Evolutionary conservation across 176 grass and related monocot species (phyloP).

Genomic region (Saccharum spontaneum): DNA sequence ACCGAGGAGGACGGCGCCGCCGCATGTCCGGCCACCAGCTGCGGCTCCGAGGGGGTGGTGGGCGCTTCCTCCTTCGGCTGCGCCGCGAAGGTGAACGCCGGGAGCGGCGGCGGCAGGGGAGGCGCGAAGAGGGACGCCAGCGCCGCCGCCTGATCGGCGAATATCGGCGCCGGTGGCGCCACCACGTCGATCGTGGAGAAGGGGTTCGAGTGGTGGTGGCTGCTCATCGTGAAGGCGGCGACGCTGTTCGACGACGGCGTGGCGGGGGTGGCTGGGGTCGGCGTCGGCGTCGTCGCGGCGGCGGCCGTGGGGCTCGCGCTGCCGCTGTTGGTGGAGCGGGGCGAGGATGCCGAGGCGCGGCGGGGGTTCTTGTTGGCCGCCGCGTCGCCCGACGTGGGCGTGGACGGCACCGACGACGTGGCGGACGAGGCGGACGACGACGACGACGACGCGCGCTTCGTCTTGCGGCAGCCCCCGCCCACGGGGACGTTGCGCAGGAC

Average conservation of each 20-base stretch:
- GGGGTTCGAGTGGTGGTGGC: not conserved
- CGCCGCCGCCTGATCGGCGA: slow-evolving; percentile 53
- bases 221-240: not conserved
- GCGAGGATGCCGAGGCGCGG: slow-evolving; percentile 30
- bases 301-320: slow-evolving; percentile 37
- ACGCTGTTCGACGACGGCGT: slow-evolving; percentile 26
- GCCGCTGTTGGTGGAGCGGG: slow-evolving; percentile 35
- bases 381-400: slow-evolving; percentile 2
- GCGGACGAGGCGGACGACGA: not conserved
- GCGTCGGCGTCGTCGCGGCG: not conserved
- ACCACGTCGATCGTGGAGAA: slow-evolving; percentile 38
- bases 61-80: slow-evolving; percentile 23
- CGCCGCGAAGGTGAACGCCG: slow-evolving; percentile 43
- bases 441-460: slow-evolving; percentile 43
- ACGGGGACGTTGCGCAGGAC: slow-evolving; percentile 89
- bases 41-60: not conserved
- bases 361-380: slow-evolving; percentile 37
- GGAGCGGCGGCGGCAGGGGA: slow-evolving; percentile 27
- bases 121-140: slow-evolving; percentile 53
- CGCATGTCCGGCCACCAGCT: not conserved
- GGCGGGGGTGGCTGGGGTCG: not conserved
- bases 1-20: not conserved
- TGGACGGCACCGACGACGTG: slow-evolving; percentile 24
- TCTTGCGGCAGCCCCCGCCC: slow-evolving; percentile 76
- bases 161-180: slow-evolving; percentile 47